Conservation (phyloP, 495 filamentous ascomycete genomes). For the Daldinia vernicosa region DNA sequence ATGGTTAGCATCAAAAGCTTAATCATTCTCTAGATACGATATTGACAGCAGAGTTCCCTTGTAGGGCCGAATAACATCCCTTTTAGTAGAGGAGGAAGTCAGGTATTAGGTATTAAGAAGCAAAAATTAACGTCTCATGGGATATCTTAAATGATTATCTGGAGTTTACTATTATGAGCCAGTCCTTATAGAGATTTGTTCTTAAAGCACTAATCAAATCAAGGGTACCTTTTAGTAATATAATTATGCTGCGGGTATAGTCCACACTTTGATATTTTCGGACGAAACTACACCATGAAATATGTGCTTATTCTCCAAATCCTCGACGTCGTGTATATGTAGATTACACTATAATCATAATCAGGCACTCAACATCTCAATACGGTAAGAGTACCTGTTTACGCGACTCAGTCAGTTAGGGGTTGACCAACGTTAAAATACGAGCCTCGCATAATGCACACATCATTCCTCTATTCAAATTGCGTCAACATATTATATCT, state of each 20-base stretch:
- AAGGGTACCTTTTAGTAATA: not conserved
- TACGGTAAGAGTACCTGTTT: not conserved
- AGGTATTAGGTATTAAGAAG: not conserved
- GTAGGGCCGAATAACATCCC: not conserved
- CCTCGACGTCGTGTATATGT: conserved; percentile 1
- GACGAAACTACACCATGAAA: not conserved
- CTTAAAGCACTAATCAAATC: not conserved
- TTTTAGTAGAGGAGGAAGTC: not conserved
- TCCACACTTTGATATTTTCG: not conserved
- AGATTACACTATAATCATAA: not conserved
- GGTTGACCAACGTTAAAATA: conserved; percentile 31
- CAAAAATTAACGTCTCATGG: not conserved
- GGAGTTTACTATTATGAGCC: not conserved
- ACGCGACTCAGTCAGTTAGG: conserved; percentile 18
- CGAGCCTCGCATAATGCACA: conserved; percentile 25
- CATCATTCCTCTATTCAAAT: conserved; percentile 26
- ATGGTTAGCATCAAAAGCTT: not conserved
- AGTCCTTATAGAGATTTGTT: not conserved
- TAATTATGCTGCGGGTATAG: not conserved
- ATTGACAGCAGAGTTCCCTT: not conserved
- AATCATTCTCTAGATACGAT: not conserved
- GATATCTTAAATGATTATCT: no score
- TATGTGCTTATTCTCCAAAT: not conserved
- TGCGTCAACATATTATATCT: conserved; percentile 22
- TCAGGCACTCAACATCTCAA: not conserved